These are phyloP conservation scores for Stachybotrys chartarum DNA, from an alignment of 2,329 filamentous ascomycete genomes.

Conservation along the genomic window DNA sequence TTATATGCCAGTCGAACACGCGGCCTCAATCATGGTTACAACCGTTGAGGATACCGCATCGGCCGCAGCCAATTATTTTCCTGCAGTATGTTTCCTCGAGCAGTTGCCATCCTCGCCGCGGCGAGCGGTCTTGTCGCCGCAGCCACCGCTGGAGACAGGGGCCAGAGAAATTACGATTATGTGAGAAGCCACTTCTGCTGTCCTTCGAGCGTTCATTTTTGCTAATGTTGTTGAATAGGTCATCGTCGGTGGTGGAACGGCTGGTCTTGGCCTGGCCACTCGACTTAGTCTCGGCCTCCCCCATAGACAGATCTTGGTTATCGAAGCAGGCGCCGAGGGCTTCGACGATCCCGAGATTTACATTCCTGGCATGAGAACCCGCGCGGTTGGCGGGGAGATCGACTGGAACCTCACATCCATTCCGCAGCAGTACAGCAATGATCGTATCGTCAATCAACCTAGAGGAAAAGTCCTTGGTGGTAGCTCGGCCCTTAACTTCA, in stretches of 20 bases:
- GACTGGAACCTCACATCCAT: constrained; percentile 36
- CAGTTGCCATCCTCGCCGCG: not conserved
- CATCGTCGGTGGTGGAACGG: constrained; percentile 47
- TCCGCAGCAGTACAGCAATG: constrained; percentile 27
- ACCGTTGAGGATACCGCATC: not conserved
- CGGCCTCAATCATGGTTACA: not conserved
- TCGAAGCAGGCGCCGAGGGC: constrained; percentile 23
- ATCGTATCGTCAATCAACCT: constrained; percentile 32
- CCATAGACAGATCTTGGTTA: constrained; percentile 14
- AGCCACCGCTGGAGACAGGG: not conserved
- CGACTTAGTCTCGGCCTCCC: constrained; percentile 41
- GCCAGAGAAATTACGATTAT: not conserved
- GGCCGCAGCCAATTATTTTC: not conserved
- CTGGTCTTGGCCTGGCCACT: constrained; percentile 42
- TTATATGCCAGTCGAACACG: not conserved
- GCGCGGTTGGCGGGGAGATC: constrained; percentile 23
- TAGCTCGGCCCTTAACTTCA: constrained; percentile 52
- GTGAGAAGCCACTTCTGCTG: not conserved
- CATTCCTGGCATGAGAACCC: constrained; percentile 28
- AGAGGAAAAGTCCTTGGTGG: constrained; percentile 52
- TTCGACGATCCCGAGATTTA: constrained; percentile 24
- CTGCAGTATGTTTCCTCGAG: not conserved
- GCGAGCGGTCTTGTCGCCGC: not conserved
- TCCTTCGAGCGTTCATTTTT: not conserved
- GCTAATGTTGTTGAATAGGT: constrained; percentile 11